Evolutionary conservation across 495 filamentous ascomycete genomes (phyloP).

Genomic region (Parachaetomium inaequale): DNA sequence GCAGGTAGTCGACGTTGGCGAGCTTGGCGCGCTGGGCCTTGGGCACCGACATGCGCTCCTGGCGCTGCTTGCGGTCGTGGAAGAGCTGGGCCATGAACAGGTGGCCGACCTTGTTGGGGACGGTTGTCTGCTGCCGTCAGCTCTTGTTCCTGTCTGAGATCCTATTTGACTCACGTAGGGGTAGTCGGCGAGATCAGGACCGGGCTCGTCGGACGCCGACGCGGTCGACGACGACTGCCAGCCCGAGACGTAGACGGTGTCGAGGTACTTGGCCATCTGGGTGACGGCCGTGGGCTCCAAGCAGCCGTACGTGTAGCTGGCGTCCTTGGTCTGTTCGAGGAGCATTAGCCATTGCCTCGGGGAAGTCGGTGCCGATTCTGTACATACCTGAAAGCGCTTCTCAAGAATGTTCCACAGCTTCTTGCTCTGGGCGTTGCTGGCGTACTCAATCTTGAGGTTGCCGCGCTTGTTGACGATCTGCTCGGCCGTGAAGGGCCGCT

Average conservation of each 20-base stretch:
- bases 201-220: conserved; percentile 89
- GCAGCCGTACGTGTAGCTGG: conserved; percentile 94
- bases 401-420: conserved; percentile 94
- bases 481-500: conserved; percentile 89
- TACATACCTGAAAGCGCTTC: conserved; percentile 67
- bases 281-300: conserved; percentile 97
- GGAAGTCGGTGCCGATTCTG: neutral
- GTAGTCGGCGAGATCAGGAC: conserved; percentile 97
- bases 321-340: conserved; percentile 63
- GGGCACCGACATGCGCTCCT: conserved; percentile 82
- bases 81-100: conserved; percentile 98
- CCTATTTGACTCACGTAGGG: conserved; percentile 67
- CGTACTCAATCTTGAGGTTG: conserved; percentile 85
- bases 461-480: conserved; percentile 95
- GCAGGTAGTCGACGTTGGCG: conserved; percentile 86
- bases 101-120: conserved; percentile 96
- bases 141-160: neutral
- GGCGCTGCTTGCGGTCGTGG: conserved; percentile 97
- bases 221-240: conserved; percentile 99
- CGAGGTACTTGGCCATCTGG: conserved; percentile 98
- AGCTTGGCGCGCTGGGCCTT: conserved; percentile 67
- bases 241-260: conserved; percentile 97
- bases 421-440: conserved; percentile 82
- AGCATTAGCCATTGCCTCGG: neutral
- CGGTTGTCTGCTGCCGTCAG: conserved; percentile 67